Evolutionary conservation across 768 basidiomycete genomes (phyloP).

Genomic region (Lentinula sp.): DNA sequence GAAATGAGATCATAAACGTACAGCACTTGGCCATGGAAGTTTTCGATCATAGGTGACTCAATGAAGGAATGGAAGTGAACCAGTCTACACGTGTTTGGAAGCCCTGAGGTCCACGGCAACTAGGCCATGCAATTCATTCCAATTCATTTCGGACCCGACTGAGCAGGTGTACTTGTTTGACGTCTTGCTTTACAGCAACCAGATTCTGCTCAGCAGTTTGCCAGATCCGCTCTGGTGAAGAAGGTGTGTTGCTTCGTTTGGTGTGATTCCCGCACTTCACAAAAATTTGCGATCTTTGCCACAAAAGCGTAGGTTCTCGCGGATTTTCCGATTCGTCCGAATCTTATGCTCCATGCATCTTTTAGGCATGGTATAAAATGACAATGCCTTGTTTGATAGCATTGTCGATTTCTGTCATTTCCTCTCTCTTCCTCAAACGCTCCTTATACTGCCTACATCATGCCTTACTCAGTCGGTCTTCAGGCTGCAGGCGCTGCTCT

Average conservation of each 20-base stretch:
- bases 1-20: background rate
- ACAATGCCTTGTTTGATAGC: slow-evolving; percentile 1
- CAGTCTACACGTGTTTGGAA: background rate
- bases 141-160: background rate
- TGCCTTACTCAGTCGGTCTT: slow-evolving; percentile 48
- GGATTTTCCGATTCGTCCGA: background rate
- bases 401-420: background rate
- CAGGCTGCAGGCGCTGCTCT: slow-evolving; percentile 43
- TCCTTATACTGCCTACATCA: slow-evolving; percentile 25
- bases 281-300: background rate
- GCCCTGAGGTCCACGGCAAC: background rate
- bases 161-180: background rate
- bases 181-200: slow-evolving; percentile 1
- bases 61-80: background rate
- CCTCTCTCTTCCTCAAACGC: slow-evolving; percentile 22
- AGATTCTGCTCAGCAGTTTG: background rate
- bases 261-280: background rate
- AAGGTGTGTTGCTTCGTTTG: background rate
- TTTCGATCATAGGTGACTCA: background rate
- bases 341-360: background rate
- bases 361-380: slow-evolving; percentile 1
- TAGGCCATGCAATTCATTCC: background rate
- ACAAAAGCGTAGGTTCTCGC: background rate
- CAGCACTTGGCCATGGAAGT: background rate
- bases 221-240: background rate